These are phyloP conservation scores for Epichloe bromicola DNA, from an alignment of 2,329 filamentous ascomycete species.

Conservation along the genomic window DNA sequence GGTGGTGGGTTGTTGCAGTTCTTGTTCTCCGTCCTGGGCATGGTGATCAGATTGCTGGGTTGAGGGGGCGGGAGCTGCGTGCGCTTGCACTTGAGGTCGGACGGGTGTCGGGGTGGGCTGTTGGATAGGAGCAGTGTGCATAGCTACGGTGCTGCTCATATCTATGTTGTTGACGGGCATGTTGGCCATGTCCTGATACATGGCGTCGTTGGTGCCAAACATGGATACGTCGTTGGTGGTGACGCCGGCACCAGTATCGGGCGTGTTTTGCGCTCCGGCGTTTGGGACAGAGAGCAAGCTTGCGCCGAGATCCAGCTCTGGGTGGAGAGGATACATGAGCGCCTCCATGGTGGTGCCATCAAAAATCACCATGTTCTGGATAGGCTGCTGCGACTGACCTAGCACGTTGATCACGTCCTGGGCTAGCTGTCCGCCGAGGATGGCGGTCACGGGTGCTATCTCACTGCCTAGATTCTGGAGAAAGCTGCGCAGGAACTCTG, in stretches of 20 bases:
- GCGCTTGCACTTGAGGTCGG: not conserved
- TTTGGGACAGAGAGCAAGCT: conserved; percentile 25
- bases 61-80: not conserved
- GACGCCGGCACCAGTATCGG: not conserved
- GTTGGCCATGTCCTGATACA: not conserved
- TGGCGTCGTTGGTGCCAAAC: not conserved
- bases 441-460: conserved; percentile 74
- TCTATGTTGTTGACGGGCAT: not conserved
- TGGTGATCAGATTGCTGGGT: not conserved
- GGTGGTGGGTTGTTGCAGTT: not conserved
- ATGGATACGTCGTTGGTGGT: not conserved
- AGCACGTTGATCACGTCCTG: conserved; percentile 97
- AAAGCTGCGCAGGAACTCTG: conserved; percentile 70
- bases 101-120: not conserved
- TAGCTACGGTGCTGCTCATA: not conserved
- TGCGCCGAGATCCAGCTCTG: conserved; percentile 43
- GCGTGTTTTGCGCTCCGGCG: not conserved
- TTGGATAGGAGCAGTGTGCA: not conserved
- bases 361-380: conserved; percentile 90
- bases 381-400: conserved; percentile 78
- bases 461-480: conserved; percentile 77
- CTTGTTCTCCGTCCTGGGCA: not conserved
- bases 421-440: conserved; percentile 78
- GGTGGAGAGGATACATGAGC: conserved; percentile 70
- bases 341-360: conserved; percentile 73